Evolutionary conservation across 202 grass and related monocot genomes (phyloP).

Genomic region (Schoenoplectus triqueter): DNA sequence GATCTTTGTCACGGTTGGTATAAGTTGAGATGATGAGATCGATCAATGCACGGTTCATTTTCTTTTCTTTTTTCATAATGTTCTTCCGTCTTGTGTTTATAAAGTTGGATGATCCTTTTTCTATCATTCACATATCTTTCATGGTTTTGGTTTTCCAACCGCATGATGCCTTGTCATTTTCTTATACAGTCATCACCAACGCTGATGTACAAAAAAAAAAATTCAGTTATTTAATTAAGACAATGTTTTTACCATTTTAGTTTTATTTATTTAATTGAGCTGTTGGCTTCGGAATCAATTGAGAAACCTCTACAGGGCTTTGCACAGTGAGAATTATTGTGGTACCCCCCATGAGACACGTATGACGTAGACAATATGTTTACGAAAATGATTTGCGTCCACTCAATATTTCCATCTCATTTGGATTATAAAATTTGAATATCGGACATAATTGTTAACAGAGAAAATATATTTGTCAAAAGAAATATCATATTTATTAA

Average conservation of each 20-base stretch:
- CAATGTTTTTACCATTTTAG: neutral
- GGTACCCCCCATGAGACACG: no score
- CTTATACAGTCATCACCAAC: neutral
- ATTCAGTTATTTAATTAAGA: neutral
- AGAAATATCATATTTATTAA: no score
- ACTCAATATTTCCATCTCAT: no score
- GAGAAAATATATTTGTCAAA: no score
- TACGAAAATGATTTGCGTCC: no score
- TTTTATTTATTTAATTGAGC: no score
- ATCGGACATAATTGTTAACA: no score
- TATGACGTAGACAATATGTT: no score
- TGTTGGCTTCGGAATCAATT: no score
- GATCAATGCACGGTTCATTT: neutral
- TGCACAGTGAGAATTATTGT: no score
- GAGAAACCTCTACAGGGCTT: no score
- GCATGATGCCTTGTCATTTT: neutral
- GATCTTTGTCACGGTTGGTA: neutral
- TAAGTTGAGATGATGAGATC: neutral
- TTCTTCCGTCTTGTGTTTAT: neutral
- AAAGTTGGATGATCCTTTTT: neutral
- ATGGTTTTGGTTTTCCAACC: slow-evolving; percentile 13
- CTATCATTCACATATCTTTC: neutral
- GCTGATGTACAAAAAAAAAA: neutral
- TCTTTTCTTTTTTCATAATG: neutral
- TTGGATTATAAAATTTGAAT: no score